Percentiles rank a stretch among this genome's conserved stretches.
phyloP scores from a whole-genome alignment of 2,329 filamentous ascomycete genomes.

The Aphanocladium album region DNA sequence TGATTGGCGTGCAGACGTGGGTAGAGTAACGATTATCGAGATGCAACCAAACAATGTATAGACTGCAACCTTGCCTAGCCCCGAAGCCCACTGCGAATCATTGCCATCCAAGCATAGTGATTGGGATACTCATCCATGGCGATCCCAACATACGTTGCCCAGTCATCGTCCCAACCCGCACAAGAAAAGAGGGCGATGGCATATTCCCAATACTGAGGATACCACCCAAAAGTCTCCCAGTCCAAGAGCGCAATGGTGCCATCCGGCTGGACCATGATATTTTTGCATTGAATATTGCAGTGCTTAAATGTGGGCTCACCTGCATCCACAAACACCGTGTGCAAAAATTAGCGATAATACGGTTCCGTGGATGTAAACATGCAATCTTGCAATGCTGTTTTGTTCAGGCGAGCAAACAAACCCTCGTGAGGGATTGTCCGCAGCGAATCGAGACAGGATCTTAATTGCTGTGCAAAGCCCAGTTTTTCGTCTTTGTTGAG shows the following conservation, averaged over 20 bases:
- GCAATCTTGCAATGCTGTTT: neutral
- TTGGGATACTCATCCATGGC: neutral
- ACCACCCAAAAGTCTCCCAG: neutral
- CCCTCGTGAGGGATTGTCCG: neutral
- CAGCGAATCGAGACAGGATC: neutral
- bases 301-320: neutral
- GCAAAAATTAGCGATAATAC: neutral
- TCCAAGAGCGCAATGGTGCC: neutral
- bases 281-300: neutral
- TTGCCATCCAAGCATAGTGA: neutral
- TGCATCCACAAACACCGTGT: neutral
- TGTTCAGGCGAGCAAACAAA: neutral
- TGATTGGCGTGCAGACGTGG: neutral
- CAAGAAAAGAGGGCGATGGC: neutral
- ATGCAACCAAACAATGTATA: too few species aligned
- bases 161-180: neutral
- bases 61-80: neutral
- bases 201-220: neutral
- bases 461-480: neutral
- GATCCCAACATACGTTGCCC: neutral
- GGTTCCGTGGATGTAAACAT: neutral
- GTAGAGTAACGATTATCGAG: too few species aligned
- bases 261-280: neutral
- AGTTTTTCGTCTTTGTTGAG: neutral
- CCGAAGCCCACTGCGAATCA: neutral